Conservation (phyloP, 371 early-diverging fungal species). For the Dichotomocladium elegans region DNA sequence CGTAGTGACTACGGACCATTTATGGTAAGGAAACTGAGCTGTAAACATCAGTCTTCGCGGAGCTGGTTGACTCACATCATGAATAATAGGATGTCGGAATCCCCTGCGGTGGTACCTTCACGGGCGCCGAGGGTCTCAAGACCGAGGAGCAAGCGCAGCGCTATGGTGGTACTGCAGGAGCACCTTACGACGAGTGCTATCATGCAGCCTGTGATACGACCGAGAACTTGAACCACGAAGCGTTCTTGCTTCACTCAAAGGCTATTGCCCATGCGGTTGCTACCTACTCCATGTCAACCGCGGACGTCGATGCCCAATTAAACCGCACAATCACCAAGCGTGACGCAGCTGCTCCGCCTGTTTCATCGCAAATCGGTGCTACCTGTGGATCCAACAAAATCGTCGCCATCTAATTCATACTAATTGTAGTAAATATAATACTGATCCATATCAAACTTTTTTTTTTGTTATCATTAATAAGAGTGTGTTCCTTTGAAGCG, state of each 20-base stretch:
- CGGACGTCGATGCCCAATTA: conserved; percentile 1
- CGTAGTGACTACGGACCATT: conserved; percentile 46
- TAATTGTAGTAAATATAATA: too few relatives aligned
- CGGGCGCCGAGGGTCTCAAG: conserved; percentile 66
- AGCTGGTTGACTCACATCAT: not conserved
- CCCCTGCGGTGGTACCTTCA: conserved; percentile 61
- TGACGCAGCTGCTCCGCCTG: too few relatives aligned
- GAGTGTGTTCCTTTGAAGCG: too few relatives aligned
- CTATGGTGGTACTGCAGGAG: conserved; percentile 69
- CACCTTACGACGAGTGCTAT: conserved; percentile 65
- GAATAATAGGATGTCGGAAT: conserved; percentile 25
- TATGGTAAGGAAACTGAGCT: conserved; percentile 38
- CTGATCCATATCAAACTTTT: too few relatives aligned
- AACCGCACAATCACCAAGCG: not conserved
- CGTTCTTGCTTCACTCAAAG: conserved; percentile 8
- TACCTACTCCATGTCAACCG: conserved; percentile 9
- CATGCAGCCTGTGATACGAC: conserved; percentile 31
- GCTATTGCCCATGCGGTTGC: conserved; percentile 13
- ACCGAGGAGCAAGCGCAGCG: conserved; percentile 43
- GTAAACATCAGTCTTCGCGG: not conserved
- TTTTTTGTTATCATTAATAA: too few relatives aligned
- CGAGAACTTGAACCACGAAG: conserved; percentile 12
- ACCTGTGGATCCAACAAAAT: too few relatives aligned
- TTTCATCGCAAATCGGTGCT: too few relatives aligned
- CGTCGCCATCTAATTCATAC: too few relatives aligned